These are phyloP conservation scores for Eucalyptus decipiens DNA, from an alignment of 345 rosid genomes.

Conservation along the genomic window DNA sequence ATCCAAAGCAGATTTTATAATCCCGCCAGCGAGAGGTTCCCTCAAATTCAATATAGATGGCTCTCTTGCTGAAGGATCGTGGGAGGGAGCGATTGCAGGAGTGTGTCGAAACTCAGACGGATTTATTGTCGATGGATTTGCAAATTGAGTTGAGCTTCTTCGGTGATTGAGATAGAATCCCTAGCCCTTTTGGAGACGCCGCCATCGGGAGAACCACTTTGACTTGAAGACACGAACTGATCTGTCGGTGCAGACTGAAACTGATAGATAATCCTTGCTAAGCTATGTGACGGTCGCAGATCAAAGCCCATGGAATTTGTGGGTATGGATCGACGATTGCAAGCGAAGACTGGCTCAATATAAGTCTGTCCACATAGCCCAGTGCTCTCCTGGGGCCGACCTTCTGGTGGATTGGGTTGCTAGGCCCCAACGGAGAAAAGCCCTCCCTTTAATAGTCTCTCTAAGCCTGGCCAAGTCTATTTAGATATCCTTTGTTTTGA, in stretches of 20 bases:
- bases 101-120: not conserved
- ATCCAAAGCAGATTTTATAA: no score
- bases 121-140: not conserved
- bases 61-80: not conserved
- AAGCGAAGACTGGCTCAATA: not conserved
- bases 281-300: not conserved
- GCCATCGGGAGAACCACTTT: not conserved
- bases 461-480: not conserved
- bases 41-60: no score
- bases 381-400: not conserved
- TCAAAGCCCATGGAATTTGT: not conserved
- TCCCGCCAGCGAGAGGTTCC: fast-evolving
- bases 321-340: not conserved
- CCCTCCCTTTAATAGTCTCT: no score
- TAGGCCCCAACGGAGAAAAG: no score
- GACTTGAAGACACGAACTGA: not conserved
- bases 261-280: not conserved
- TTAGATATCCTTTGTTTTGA: not conserved
- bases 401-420: not conserved
- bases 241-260: not conserved
- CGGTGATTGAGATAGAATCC: not conserved
- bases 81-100: not conserved
- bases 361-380: not conserved
- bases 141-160: not conserved
- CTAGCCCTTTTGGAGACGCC: not conserved